Evolutionary conservation across 371 early-diverging fungal genomes (phyloP).

Genomic region (Mucor velutinosus): DNA sequence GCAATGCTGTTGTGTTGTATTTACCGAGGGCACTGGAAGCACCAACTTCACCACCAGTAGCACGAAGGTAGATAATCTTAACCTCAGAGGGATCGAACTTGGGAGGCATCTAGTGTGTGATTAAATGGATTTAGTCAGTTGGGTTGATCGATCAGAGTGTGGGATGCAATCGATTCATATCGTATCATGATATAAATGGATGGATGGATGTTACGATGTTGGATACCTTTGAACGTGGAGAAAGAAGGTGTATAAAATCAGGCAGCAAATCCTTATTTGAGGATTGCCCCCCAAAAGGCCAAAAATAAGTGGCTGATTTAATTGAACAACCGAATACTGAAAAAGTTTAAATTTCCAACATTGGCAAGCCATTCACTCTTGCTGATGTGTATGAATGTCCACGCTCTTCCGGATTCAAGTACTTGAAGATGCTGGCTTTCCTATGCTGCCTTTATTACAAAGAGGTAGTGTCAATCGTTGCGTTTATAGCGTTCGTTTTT

Average conservation of each 20-base stretch:
- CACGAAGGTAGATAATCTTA: conserved; percentile 93
- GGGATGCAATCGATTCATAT: conserved; percentile 11
- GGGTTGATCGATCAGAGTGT: neutral
- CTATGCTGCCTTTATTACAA: neutral
- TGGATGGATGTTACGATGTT: conserved; percentile 15
- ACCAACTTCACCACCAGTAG: conserved; percentile 88
- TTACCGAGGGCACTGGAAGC: conserved; percentile 94
- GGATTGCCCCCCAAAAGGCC: neutral
- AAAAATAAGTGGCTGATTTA: neutral
- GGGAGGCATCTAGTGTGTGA: conserved; percentile 66
- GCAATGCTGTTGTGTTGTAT: neutral
- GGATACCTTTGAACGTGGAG: conserved; percentile 33
- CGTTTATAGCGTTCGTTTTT: no score
- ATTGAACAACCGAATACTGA: conserved; percentile 4
- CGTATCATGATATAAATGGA: conserved; percentile 1
- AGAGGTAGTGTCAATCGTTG: no score
- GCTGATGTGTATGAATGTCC: neutral
- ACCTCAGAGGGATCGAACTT: conserved; percentile 90
- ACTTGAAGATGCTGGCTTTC: neutral
- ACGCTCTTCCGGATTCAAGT: neutral
- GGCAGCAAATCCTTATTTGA: neutral
- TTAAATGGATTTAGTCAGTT: no score
- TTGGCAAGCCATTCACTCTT: neutral
- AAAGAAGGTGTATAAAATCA: conserved; percentile 23
- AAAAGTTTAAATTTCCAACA: neutral